phyloP scores from a whole-genome alignment of 2,329 filamentous ascomycete genomes.

The Fusarium dlaminii region DNA sequence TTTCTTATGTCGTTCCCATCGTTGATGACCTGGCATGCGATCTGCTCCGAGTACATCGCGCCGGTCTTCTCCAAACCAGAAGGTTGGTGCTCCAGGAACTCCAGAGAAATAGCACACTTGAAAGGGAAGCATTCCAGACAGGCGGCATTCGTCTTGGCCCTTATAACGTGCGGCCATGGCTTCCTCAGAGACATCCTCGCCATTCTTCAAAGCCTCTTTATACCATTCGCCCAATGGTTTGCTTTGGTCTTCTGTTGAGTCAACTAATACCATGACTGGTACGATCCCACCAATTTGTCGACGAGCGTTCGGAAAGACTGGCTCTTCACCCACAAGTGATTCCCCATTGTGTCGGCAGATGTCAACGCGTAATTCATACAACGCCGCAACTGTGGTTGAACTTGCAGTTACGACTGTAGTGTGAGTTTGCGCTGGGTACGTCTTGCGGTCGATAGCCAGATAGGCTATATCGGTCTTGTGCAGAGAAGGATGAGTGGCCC shows the following conservation, averaged over 20 bases:
- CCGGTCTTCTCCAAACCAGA: constrained; percentile 43
- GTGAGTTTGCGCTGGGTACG: constrained; percentile 36
- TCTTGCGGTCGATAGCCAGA: constrained; percentile 29
- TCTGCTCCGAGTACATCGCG: constrained; percentile 41
- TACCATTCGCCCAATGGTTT: constrained; percentile 7
- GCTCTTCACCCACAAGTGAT: constrained; percentile 38
- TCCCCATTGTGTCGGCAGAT: constrained; percentile 38
- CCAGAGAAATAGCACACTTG: constrained; percentile 40
- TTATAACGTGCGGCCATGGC: constrained; percentile 26
- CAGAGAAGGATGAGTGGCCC: constrained; percentile 36
- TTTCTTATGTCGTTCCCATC: constrained; percentile 35
- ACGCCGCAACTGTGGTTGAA: background rate
- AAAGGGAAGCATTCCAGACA: constrained; percentile 41
- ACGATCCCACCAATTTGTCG: constrained; percentile 38
- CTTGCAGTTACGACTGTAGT: constrained; percentile 26
- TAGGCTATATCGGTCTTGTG: constrained; percentile 31
- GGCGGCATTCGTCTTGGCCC: constrained; percentile 19
- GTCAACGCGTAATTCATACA: constrained; percentile 41
- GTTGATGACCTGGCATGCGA: constrained; percentile 41
- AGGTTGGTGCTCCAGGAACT: constrained; percentile 21
- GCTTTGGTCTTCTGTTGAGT: constrained; percentile 6
- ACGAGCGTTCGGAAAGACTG: constrained; percentile 38
- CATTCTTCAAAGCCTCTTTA: constrained; percentile 4
- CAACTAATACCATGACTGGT: constrained; percentile 35
- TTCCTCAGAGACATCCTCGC: constrained; percentile 29